phyloP scores from a whole-genome alignment of 768 basidiomycete species.

The Suillus americanus region DNA sequence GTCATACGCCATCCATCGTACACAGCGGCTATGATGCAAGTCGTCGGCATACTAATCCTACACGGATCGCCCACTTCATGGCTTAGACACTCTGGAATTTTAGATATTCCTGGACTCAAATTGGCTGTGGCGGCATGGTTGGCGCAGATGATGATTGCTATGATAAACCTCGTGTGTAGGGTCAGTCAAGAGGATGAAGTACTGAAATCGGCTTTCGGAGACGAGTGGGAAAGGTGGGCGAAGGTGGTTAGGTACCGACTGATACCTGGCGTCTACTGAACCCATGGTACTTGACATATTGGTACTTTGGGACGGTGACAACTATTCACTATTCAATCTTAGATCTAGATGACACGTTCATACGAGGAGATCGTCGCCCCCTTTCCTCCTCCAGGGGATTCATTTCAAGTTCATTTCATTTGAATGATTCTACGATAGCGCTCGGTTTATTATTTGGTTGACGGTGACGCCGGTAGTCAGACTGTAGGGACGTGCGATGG shows the following conservation, averaged over 20 bases:
- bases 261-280: constrained; percentile 32
- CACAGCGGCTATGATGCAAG: constrained; percentile 24
- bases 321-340: neutral
- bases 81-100: neutral
- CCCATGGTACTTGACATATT: neutral
- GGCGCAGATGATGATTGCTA: neutral
- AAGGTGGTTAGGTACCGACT: constrained; percentile 28
- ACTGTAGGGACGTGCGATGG: neutral
- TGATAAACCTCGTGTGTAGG: neutral
- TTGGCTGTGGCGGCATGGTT: neutral
- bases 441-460: neutral
- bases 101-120: neutral
- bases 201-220: neutral
- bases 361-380: neutral
- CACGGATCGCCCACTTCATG: constrained; percentile 11
- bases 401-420: neutral
- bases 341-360: neutral
- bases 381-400: neutral
- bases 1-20: constrained; percentile 47
- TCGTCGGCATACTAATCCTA: constrained; percentile 5
- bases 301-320: neutral
- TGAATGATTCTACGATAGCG: neutral
- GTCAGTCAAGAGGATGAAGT: neutral
- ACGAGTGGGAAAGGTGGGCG: constrained; percentile 20
- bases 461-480: neutral